Base-by-base conservation (phyloP, 768 basidiomycete species). In the Galerina sulciceps region DNA sequence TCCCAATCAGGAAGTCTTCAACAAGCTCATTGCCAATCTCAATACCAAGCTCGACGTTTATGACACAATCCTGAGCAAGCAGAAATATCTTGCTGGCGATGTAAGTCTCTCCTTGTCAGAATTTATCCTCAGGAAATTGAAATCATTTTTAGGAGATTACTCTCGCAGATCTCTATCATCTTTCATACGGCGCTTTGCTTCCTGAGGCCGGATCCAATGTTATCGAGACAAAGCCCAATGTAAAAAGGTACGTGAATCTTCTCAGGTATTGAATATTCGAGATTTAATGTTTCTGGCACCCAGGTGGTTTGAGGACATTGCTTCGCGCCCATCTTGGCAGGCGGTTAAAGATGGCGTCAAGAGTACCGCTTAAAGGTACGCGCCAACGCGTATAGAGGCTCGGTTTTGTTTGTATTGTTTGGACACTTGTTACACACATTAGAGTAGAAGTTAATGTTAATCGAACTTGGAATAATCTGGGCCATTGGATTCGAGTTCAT, bases 31-130 rank as follows among this genome's bases (percentile, higher is more conserved):
- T 20, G 61, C 56, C 6, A 59, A 59, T 14, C 68, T 83, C 22
- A 72, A 68, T 1, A 63, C 60, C 2, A 81, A 78, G 38, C 75
- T 88, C 6, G 76, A 82, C 18, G 81, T 66, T 1, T 88, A 87
- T 61, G 80, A 88, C 11, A 65, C 62, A 20, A 83, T 89, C 41
- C 74, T 88, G 3, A 67, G 71, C 9, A 86, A 82, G 69, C 81
- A 83, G 52, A 70, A 74, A 43, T 88, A 86, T 63, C 69, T 86
- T 6, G 82, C 81, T 8, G 86, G 87, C 17, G 73, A 86, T 58
- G 85, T 83, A 62, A 49, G 79, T 71, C 5, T 31, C 36, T n/a
- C 20, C 4, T 26, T 11, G 36, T 22, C 9, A 4, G 34, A 23
- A 11, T 22, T 40, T 2, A 31, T 8, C n/a, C 11, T 53, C 15